Evolutionary conservation across 495 filamentous ascomycete species (phyloP).

Genomic region (Talaromyces ruber): DNA sequence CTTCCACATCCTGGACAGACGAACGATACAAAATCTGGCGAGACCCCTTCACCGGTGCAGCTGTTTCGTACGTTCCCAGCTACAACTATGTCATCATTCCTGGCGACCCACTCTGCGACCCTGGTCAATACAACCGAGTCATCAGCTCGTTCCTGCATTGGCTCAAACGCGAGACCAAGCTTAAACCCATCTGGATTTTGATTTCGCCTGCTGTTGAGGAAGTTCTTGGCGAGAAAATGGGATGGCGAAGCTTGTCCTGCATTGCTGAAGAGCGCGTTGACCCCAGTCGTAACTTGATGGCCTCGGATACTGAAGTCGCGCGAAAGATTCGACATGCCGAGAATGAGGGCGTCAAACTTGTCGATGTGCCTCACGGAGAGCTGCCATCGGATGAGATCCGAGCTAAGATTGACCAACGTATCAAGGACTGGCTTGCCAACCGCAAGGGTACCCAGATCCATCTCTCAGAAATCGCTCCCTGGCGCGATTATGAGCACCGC

Average conservation of each 20-base stretch:
- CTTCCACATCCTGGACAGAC: slow-evolving; percentile 82
- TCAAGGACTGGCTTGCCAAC: slow-evolving; percentile 67
- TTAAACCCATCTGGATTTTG: slow-evolving; percentile 77
- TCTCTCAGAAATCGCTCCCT: slow-evolving; percentile 74
- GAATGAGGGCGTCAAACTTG: slow-evolving; percentile 66
- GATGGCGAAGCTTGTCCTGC: slow-evolving; percentile 77
- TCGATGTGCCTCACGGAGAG: slow-evolving; percentile 52
- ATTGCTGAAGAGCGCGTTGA: slow-evolving; percentile 78
- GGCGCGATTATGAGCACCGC: slow-evolving; percentile 68
- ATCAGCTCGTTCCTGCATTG: slow-evolving; percentile 64
- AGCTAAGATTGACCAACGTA: slow-evolving; percentile 56
- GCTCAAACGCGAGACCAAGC: slow-evolving; percentile 59
- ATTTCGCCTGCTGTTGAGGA: slow-evolving; percentile 60
- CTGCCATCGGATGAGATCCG: slow-evolving; percentile 53
- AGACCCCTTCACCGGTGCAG: slow-evolving; percentile 65
- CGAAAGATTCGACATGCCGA: slow-evolving; percentile 71
- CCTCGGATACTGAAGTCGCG: slow-evolving; percentile 49
- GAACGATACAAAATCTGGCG: slow-evolving; percentile 77
- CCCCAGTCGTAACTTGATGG: slow-evolving; percentile 44
- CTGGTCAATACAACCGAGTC: slow-evolving; percentile 58
- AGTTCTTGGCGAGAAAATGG: slow-evolving; percentile 62
- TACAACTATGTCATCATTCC: slow-evolving; percentile 68
- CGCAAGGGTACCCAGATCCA: slow-evolving; percentile 80
- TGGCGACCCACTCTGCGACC: slow-evolving; percentile 72
- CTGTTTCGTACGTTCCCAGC: slow-evolving; percentile 66